Evolutionary conservation across 2,329 filamentous ascomycete species (phyloP).

Genomic region (Dactylellina drechsleri): DNA sequence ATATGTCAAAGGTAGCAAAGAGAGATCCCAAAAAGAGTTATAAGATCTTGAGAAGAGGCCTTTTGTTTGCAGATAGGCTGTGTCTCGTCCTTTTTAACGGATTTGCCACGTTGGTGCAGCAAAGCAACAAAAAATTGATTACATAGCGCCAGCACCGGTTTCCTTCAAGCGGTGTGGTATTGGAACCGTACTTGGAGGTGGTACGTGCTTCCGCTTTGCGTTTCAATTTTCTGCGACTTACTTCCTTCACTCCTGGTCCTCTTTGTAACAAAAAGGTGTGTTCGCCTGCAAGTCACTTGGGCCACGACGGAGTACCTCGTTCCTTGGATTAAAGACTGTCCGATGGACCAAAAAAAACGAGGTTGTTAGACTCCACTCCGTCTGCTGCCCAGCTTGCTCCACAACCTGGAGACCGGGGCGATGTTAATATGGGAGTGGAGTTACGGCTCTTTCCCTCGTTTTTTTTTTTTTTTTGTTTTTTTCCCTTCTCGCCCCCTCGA

Average conservation of each 20-base stretch:
- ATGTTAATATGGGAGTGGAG: constrained; percentile 54
- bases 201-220: constrained; percentile 50
- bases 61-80: constrained; percentile 52
- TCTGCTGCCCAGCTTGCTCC: constrained; percentile 49
- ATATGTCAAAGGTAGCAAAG: constrained; percentile 19
- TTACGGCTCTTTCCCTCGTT: constrained; percentile 32
- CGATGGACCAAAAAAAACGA: constrained; percentile 53
- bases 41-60: constrained; percentile 54
- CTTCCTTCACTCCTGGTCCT: constrained; percentile 9
- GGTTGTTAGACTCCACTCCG: constrained; percentile 53
- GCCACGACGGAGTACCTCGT: constrained; percentile 53
- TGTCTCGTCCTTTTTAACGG: constrained; percentile 54
- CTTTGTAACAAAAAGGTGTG: constrained; percentile 3
- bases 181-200: constrained; percentile 18
- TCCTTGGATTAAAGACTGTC: constrained; percentile 52
- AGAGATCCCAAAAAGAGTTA: constrained; percentile 46
- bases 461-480: constrained; percentile 33
- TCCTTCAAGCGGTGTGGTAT: constrained; percentile 22
- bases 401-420: constrained; percentile 54
- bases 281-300: constrained; percentile 50
- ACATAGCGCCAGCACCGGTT: constrained; percentile 54
- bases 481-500: constrained; percentile 29
- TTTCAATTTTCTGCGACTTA: constrained; percentile 2
- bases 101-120: constrained; percentile 44
- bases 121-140: constrained; percentile 40